Conservation (phyloP, 495 filamentous ascomycete species). For the Hypoxylon perforatum region DNA sequence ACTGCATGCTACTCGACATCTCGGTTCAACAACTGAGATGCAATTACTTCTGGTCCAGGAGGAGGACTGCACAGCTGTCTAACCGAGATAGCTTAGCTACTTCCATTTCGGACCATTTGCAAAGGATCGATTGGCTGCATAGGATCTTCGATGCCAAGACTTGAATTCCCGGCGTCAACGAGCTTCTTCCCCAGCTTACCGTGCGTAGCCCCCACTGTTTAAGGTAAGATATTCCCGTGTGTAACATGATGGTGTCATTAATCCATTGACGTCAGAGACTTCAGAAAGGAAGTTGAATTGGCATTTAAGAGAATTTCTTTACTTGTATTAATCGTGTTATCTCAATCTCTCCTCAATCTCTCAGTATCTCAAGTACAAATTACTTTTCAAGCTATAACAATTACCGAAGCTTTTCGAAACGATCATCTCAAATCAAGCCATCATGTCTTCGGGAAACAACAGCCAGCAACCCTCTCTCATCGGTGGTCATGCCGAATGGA, state of each 20-base stretch:
- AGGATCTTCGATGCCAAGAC: slow-evolving; percentile 40
- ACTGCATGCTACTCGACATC: too few relatives aligned
- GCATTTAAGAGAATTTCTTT: slow-evolving; percentile 9
- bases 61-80: too few relatives aligned
- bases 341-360: too few relatives aligned
- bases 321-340: too few relatives aligned
- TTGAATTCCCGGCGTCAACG: slow-evolving; percentile 11
- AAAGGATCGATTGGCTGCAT: slow-evolving; percentile 27
- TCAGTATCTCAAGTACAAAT: background rate
- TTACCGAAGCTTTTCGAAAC: background rate
- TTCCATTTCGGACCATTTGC: background rate
- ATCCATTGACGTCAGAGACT: slow-evolving; percentile 34
- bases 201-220: slow-evolving; percentile 23
- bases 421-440: background rate
- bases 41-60: too few relatives aligned
- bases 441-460: slow-evolving; percentile 45
- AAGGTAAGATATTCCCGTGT: slow-evolving; percentile 27
- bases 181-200: slow-evolving; percentile 31
- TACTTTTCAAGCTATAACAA: background rate
- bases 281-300: background rate
- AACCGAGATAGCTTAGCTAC: background rate
- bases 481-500: slow-evolving; percentile 56
- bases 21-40: too few relatives aligned
- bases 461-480: slow-evolving; percentile 52
- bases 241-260: slow-evolving; percentile 38